phyloP scores from a whole-genome alignment of 164 flowering plant species.

The Vitis riparia region DNA sequence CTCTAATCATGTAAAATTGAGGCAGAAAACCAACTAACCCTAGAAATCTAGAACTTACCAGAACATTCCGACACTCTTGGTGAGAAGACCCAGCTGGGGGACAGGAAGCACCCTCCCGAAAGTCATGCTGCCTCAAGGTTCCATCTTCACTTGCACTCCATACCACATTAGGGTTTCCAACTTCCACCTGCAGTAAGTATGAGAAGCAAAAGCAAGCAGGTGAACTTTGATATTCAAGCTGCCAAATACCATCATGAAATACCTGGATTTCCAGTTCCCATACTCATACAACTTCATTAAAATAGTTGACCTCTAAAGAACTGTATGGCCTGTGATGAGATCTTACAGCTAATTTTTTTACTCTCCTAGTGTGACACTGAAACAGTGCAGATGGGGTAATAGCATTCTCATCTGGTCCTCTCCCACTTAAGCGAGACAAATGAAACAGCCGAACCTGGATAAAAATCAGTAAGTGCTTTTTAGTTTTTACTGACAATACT shows the following conservation, averaged over 20 bases:
- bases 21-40: neutral
- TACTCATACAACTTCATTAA: neutral
- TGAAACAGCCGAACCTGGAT: constrained; percentile 75
- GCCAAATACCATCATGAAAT: neutral
- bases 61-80: constrained; percentile 85
- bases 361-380: constrained; percentile 88
- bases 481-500: constrained; percentile 2
- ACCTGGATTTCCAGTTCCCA: neutral
- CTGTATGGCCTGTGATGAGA: constrained; percentile 4
- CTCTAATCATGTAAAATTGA: neutral
- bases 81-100: constrained; percentile 86
- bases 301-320: neutral
- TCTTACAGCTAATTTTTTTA: constrained; percentile 90
- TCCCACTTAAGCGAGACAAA: constrained; percentile 60
- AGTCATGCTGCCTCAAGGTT: constrained; percentile 94
- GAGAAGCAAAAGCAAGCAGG: neutral
- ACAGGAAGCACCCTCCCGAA: constrained; percentile 87
- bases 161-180: constrained; percentile 91
- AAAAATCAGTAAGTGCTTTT: constrained; percentile 17
- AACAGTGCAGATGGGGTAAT: constrained; percentile 60
- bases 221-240: neutral
- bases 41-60: constrained; percentile 41
- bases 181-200: constrained; percentile 70
- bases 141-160: constrained; percentile 99
- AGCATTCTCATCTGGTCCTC: constrained; percentile 45